These are phyloP conservation scores for Penicillium sp. DNA, from an alignment of 2,329 filamentous ascomycete species.

Conservation along the genomic window DNA sequence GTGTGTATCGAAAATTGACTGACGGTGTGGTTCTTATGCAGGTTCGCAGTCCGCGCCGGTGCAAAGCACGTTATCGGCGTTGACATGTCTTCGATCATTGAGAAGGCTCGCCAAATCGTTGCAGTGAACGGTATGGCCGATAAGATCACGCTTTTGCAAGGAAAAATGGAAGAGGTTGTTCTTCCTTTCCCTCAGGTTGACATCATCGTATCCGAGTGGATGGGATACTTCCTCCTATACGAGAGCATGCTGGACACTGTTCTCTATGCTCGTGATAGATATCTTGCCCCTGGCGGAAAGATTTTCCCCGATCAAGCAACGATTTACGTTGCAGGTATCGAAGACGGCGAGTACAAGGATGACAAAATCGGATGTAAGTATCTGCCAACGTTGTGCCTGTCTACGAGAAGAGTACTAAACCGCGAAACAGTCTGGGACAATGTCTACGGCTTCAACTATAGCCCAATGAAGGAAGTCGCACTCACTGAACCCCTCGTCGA, in stretches of 20 bases:
- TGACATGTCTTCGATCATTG: conserved; percentile 99
- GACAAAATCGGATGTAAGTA: conserved; percentile 97
- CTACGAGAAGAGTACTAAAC: background rate
- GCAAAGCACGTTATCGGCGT: conserved; percentile 98
- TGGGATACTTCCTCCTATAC: conserved; percentile 98
- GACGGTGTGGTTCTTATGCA: conserved; percentile 34
- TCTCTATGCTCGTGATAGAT: conserved; percentile 90
- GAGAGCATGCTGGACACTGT: conserved; percentile 99
- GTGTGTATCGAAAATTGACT: background rate
- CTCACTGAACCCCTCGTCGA: conserved; percentile 95
- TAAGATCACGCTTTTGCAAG: conserved; percentile 96
- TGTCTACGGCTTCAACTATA: conserved; percentile 97
- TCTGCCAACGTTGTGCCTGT: background rate
- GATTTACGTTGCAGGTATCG: conserved; percentile 93
- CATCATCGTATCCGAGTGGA: conserved; percentile 99
- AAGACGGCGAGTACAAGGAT: conserved; percentile 99
- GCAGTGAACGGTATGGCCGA: conserved; percentile 83
- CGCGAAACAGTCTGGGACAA: conserved; percentile 88
- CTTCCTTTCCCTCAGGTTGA: conserved; percentile 94
- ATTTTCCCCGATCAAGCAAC: conserved; percentile 99
- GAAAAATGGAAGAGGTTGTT: conserved; percentile 98
- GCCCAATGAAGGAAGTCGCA: conserved; percentile 86
- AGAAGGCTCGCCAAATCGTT: conserved; percentile 96
- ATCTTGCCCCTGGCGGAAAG: conserved; percentile 77
- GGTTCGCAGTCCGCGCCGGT: conserved; percentile 94